Percentiles rank a stretch among this genome's conserved stretches.
phyloP scores from a whole-genome alignment of 306 rosid genomes.

The Arachis stenosperma region DNA sequence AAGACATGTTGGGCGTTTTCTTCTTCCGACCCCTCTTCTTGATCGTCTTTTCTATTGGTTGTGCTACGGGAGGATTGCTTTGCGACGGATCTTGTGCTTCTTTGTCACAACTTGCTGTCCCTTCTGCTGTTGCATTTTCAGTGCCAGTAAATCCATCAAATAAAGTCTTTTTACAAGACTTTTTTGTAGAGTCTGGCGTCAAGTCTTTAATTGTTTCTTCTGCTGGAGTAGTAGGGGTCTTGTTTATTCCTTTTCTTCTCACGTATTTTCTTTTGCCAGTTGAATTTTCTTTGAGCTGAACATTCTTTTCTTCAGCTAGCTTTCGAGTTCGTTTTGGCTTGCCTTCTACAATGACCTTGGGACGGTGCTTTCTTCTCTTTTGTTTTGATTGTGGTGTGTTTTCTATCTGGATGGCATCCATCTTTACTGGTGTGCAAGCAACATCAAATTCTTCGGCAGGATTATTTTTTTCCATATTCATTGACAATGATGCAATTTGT shows the following conservation, averaged over 20 bases:
- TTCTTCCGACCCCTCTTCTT: too few species aligned
- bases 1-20: too few species aligned
- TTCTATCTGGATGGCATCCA: conserved; percentile 41
- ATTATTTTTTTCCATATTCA: conserved; percentile 37
- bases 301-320: conserved; percentile 49
- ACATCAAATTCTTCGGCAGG: conserved; percentile 41
- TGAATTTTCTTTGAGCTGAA: conserved; percentile 48
- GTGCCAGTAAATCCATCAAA: conserved; percentile 45
- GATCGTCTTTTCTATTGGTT: too few species aligned
- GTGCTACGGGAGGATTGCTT: too few species aligned
- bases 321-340: conserved; percentile 59
- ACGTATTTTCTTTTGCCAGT: conserved; percentile 65
- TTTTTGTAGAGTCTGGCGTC: conserved; percentile 37
- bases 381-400: conserved; percentile 57
- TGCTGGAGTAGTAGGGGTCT: conserved; percentile 39
- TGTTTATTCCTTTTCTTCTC: conserved; percentile 51
- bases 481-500: conserved; percentile 32
- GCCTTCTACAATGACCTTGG: conserved; percentile 80
- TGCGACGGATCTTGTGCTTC: too few species aligned
- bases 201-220: conserved; percentile 37
- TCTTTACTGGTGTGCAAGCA: conserved; percentile 44
- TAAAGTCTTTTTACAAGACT: conserved; percentile 57
- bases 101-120: too few species aligned
- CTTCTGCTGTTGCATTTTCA: conserved; percentile 28
- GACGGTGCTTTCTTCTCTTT: conserved; percentile 76